A percentile compares a stretch with the other conserved stretches of the same genome.
Conservation (phyloP, 2,329 filamentous ascomycete genomes). For the Diaporthe helianthi region DNA sequence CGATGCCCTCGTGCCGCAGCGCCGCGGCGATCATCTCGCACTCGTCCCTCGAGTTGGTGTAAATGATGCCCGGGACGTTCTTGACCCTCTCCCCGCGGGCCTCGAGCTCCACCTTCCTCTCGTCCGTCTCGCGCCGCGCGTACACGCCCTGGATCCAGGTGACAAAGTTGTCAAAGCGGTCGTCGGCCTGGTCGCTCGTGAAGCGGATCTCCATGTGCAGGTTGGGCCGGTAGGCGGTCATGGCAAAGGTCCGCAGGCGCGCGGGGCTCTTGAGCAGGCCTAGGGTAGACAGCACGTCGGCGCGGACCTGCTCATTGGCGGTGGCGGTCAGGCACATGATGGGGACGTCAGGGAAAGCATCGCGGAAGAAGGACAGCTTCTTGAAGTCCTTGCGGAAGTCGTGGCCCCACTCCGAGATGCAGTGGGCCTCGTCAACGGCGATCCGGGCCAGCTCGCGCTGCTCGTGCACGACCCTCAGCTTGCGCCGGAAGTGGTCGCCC, state of each 20-base stretch:
- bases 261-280: conserved; percentile 66
- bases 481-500: conserved; percentile 76
- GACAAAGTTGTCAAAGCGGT: conserved; percentile 76
- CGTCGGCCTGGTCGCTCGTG: conserved; percentile 76
- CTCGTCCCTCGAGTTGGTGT: conserved; percentile 76
- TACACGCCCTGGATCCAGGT: conserved; percentile 79
- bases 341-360: conserved; percentile 81
- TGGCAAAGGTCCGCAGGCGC: conserved; percentile 76
- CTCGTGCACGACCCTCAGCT: conserved; percentile 74
- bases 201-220: conserved; percentile 91
- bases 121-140: conserved; percentile 66
- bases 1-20: conserved; percentile 72
- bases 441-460: conserved; percentile 88
- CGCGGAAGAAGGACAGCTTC: conserved; percentile 83
- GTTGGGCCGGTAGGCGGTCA: conserved; percentile 83
- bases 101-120: conserved; percentile 65
- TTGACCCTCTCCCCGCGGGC: conserved; percentile 61
- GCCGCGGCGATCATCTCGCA: conserved; percentile 74
- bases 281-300: conserved; percentile 82
- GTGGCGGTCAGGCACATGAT: conserved; percentile 95
- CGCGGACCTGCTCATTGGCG: conserved; percentile 79
- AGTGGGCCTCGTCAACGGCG: conserved; percentile 94
- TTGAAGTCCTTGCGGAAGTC: conserved; percentile 96
- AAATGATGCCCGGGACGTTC: conserved; percentile 79
- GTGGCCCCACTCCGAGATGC: conserved; percentile 97